Percentiles rank a stretch among this genome's conserved stretches.
These are phyloP conservation scores for Phallus indusiatus DNA, from an alignment of 768 basidiomycete genomes.

Conservation along the genomic window DNA sequence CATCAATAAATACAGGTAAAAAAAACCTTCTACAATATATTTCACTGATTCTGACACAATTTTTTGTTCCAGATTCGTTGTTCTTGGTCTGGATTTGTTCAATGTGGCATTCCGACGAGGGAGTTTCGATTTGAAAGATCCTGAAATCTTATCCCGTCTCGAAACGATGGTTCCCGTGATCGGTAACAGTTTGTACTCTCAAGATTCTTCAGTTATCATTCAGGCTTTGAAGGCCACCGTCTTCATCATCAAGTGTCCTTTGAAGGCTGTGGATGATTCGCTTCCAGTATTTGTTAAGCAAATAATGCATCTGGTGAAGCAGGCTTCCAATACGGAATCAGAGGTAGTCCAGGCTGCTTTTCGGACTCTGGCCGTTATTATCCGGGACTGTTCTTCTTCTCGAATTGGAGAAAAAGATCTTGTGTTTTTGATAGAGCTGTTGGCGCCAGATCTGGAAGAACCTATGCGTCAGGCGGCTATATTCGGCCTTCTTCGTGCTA, in stretches of 20 bases:
- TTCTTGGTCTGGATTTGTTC: conserved; percentile 87
- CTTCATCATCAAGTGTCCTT: conserved; percentile 73
- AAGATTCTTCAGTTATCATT: conserved; percentile 60
- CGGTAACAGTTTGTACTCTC: conserved; percentile 88
- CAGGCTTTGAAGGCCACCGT: conserved; percentile 74
- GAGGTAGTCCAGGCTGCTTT: conserved; percentile 85
- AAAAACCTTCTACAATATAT: not conserved
- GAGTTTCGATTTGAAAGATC: conserved; percentile 76
- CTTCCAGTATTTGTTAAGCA: conserved; percentile 79
- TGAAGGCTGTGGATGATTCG: conserved; percentile 63
- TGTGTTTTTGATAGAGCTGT: conserved; percentile 73
- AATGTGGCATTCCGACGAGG: conserved; percentile 78
- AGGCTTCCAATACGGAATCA: conserved; percentile 78
- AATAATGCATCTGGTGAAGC: conserved; percentile 72
- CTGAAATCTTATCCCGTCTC: conserved; percentile 65
- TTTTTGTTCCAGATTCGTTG: conserved; percentile 55
- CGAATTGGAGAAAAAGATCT: conserved; percentile 87
- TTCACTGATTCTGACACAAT: not conserved
- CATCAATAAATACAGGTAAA: conserved; percentile 81
- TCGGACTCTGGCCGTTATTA: conserved; percentile 72
- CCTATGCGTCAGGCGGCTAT: conserved; percentile 74
- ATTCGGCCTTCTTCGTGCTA: conserved; percentile 83
- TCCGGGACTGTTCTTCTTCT: conserved; percentile 81
- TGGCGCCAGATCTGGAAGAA: conserved; percentile 87
- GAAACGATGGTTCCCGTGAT: conserved; percentile 81